phyloP scores from a whole-genome alignment of 169 alveolate species.

The Ichthyophthirius multifiliis region DNA sequence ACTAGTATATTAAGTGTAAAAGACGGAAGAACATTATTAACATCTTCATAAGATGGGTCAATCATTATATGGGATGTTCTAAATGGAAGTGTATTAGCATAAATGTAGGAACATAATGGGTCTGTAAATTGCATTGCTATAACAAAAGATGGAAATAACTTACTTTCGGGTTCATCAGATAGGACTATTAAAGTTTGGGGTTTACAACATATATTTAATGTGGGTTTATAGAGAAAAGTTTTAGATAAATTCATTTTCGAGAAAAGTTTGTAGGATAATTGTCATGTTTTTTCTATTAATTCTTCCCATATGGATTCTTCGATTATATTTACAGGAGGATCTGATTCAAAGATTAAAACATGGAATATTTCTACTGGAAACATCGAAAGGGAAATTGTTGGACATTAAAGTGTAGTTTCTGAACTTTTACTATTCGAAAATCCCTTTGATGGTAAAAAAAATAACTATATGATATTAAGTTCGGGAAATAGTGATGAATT shows the following conservation, averaged over 20 bases:
- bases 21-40: neutral
- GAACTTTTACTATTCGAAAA: slow-evolving; percentile 10
- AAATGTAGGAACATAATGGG: slow-evolving; percentile 1
- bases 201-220: neutral
- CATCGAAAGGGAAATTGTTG: slow-evolving; percentile 17
- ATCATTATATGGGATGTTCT: neutral
- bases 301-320: slow-evolving; percentile 3
- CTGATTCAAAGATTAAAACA: slow-evolving; percentile 6
- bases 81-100: neutral
- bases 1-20: neutral
- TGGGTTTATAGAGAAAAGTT: neutral
- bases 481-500: slow-evolving; percentile 11
- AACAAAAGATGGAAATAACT: neutral
- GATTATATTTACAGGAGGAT: slow-evolving; percentile 6
- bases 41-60: neutral
- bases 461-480: neutral
- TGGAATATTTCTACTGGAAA: neutral
- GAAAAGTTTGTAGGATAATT: neutral
- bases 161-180: slow-evolving; percentile 5
- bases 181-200: slow-evolving; percentile 5
- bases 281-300: neutral
- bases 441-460: neutral
- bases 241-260: neutral
- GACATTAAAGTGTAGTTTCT: neutral
- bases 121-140: neutral